A percentile compares a stretch with the other conserved stretches of the same genome.
Evolutionary conservation across 2,329 filamentous ascomycete species (phyloP).

Genomic region (Fusarium neocosmosporiellum): DNA sequence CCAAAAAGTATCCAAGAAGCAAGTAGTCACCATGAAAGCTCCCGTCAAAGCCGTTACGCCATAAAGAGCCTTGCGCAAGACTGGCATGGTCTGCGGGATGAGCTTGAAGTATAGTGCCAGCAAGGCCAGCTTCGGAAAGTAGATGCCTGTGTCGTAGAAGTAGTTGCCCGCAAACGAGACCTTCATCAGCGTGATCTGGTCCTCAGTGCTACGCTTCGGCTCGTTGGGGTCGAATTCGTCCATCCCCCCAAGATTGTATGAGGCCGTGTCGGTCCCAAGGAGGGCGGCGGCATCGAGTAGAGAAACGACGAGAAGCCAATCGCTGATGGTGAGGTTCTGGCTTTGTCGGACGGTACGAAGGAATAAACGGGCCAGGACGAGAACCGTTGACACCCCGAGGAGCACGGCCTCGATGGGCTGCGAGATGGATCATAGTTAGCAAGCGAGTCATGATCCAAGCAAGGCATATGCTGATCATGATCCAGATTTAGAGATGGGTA

Average conservation of each 20-base stretch:
- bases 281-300: conserved; percentile 42
- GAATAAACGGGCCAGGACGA: conserved; percentile 37
- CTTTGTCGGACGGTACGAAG: conserved; percentile 42
- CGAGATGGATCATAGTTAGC: conserved; percentile 12
- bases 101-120: conserved; percentile 45
- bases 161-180: conserved; percentile 47
- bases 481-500: background rate
- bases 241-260: conserved; percentile 45
- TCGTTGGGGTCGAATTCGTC: conserved; percentile 37
- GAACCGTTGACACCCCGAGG: conserved; percentile 32
- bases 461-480: background rate
- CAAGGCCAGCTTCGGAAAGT: conserved; percentile 45
- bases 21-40: conserved; percentile 39
- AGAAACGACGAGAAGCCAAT: conserved; percentile 44
- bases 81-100: conserved; percentile 41
- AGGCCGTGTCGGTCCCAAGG: conserved; percentile 40
- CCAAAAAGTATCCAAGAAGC: conserved; percentile 46
- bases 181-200: conserved; percentile 41
- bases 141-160: conserved; percentile 47
- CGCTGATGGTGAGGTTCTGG: conserved; percentile 43
- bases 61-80: conserved; percentile 39
- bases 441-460: conserved; percentile 1
- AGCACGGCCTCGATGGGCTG: conserved; percentile 46
- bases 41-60: conserved; percentile 34
- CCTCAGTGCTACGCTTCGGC: conserved; percentile 12